A percentile compares a stretch with the other conserved stretches of the same genome.
phyloP scores from a whole-genome alignment of 2,329 filamentous ascomycete genomes.

The Chaetomium sp. region DNA sequence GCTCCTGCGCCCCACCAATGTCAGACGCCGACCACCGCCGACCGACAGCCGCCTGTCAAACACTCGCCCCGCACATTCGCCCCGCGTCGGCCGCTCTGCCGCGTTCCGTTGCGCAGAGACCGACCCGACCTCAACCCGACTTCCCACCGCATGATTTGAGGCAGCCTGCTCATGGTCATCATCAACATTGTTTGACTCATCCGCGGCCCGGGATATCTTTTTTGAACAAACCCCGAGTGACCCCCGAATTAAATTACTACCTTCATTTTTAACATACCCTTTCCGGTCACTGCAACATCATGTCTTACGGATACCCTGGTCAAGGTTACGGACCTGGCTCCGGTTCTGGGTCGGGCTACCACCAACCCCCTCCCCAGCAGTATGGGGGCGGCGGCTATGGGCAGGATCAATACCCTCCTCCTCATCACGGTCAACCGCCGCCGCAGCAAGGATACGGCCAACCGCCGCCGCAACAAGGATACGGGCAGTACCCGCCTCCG shows the following conservation, averaged over 20 bases:
- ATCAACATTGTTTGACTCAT: not conserved
- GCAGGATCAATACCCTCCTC: slow-evolving; percentile 24
- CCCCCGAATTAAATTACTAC: not conserved
- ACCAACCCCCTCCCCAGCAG: slow-evolving; percentile 14
- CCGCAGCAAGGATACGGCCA: slow-evolving; percentile 25
- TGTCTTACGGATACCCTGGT: slow-evolving; percentile 35
- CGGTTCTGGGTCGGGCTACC: slow-evolving; percentile 24
- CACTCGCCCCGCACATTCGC: not conserved
- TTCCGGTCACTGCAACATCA: slow-evolving; percentile 20
- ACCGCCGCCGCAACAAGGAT: slow-evolving; percentile 26
- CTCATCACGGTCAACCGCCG: slow-evolving; percentile 25
- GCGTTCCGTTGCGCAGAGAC: not conserved
- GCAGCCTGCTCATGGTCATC: not conserved
- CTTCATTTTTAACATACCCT: not conserved
- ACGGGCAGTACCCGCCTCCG: slow-evolving; percentile 22
- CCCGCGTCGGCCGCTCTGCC: not conserved
- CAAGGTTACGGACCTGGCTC: slow-evolving; percentile 29
- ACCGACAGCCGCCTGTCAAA: not conserved
- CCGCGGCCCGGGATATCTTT: not conserved
- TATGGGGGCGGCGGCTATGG: slow-evolving; percentile 32
- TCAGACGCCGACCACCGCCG: slow-evolving; percentile 1
- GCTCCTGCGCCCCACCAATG: slow-evolving; percentile 7
- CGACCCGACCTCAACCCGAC: not conserved
- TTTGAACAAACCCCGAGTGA: not conserved
- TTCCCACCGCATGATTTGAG: not conserved